Evolutionary conservation across 2,329 filamentous ascomycete species (phyloP).

Genomic region (Clathrospora elynae): DNA sequence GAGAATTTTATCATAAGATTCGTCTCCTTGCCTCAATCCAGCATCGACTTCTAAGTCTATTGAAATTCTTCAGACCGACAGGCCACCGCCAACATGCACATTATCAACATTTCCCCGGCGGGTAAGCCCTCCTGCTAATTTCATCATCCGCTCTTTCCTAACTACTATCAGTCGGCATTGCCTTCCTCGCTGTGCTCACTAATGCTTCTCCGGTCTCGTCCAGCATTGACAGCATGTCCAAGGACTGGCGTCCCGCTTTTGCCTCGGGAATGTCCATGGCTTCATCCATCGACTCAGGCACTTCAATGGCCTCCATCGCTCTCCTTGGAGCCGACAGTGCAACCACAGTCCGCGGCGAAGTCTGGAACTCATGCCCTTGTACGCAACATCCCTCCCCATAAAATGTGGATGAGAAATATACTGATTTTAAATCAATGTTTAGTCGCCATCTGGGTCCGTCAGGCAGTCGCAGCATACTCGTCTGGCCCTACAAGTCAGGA

Average conservation of each 20-base stretch:
- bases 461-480: not conserved
- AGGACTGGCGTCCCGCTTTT: constrained; percentile 5
- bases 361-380: constrained; percentile 2
- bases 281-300: not conserved
- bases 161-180: not conserved
- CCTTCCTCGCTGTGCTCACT: not conserved
- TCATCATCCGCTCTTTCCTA: not conserved
- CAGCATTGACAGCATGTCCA: not conserved
- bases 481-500: not conserved
- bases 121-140: not conserved
- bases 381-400: no score
- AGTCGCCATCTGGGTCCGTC: constrained; percentile 1
- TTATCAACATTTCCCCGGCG: not conserved
- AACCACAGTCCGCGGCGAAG: not conserved
- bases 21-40: not conserved
- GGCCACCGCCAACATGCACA: not conserved
- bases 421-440: no score
- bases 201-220: not conserved
- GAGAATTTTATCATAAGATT: not conserved
- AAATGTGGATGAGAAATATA: no score
- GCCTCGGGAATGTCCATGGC: not conserved
- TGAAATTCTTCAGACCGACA: not conserved
- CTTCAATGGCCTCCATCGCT: constrained; percentile 2
- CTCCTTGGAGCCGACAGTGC: not conserved
- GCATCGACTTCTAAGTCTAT: not conserved